phyloP scores from a whole-genome alignment of 2,329 filamentous ascomycete species.

The Cladosporium sp. region DNA sequence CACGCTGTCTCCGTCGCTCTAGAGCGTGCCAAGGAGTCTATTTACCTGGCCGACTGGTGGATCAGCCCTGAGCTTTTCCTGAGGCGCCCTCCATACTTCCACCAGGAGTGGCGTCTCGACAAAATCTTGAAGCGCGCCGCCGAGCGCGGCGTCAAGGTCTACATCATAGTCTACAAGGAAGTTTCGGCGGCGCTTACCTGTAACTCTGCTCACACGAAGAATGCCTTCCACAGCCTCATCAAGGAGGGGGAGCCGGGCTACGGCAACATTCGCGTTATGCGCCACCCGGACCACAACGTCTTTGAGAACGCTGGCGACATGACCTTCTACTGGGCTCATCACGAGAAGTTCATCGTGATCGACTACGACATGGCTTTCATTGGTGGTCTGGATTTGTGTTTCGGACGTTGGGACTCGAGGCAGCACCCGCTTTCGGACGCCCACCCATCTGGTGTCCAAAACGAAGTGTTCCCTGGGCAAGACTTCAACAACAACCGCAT shows the following conservation, averaged over 20 bases:
- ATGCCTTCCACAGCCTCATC: slow-evolving; percentile 75
- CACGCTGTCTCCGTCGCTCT: slow-evolving; percentile 87
- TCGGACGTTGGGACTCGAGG: slow-evolving; percentile 87
- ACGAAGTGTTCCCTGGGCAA: slow-evolving; percentile 91
- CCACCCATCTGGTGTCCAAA: slow-evolving; percentile 76
- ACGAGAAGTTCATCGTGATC: slow-evolving; percentile 96
- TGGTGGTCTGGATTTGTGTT: slow-evolving; percentile 91
- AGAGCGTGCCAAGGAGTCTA: slow-evolving; percentile 86
- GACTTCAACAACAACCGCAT: slow-evolving; percentile 98
- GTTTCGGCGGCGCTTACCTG: slow-evolving; percentile 68
- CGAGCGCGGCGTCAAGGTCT: slow-evolving; percentile 92
- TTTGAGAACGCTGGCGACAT: slow-evolving; percentile 92
- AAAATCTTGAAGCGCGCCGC: slow-evolving; percentile 83
- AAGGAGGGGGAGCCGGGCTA: slow-evolving; percentile 78
- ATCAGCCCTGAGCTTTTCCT: slow-evolving; percentile 85
- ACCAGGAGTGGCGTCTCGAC: slow-evolving; percentile 86
- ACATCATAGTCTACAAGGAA: slow-evolving; percentile 89
- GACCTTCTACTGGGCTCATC: slow-evolving; percentile 97
- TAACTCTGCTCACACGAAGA: slow-evolving; percentile 91
- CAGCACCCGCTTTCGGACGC: slow-evolving; percentile 85
- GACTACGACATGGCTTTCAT: slow-evolving; percentile 91
- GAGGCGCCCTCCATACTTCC: slow-evolving; percentile 75
- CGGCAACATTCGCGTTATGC: slow-evolving; percentile 85
- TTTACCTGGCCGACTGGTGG: slow-evolving; percentile 99
- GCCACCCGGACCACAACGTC: slow-evolving; percentile 93